phyloP scores from a whole-genome alignment of 345 rosid genomes.

The Salix arbutifolia region DNA sequence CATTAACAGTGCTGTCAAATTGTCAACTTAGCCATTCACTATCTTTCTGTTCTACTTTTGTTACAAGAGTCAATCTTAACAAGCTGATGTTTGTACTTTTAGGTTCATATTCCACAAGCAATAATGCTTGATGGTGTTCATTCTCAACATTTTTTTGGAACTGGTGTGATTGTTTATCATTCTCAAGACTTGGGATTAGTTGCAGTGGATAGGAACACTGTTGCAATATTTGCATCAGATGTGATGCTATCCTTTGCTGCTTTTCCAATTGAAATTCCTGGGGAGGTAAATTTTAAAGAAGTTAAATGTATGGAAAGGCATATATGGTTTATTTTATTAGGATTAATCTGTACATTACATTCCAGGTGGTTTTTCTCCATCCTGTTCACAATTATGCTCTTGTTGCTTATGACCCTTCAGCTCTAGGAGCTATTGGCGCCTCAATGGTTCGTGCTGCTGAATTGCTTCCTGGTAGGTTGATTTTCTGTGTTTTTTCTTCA shows the following conservation, averaged over 20 bases:
- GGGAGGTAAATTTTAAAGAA: slow-evolving; percentile 55
- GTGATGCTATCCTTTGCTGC: slow-evolving; percentile 96
- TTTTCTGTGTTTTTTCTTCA: not conserved
- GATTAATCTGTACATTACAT: slow-evolving; percentile 19
- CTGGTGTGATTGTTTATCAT: slow-evolving; percentile 87
- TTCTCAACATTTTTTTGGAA: slow-evolving; percentile 78
- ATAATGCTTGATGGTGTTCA: slow-evolving; percentile 92
- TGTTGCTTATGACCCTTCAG: slow-evolving; percentile 85
- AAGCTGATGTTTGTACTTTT: slow-evolving; percentile 9
- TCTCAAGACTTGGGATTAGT: slow-evolving; percentile 85
- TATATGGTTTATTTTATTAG: not conserved
- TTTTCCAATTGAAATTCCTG: slow-evolving; percentile 94
- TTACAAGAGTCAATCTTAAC: too few relatives aligned
- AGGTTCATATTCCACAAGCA: slow-evolving; percentile 95
- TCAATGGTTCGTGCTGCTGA: slow-evolving; percentile 81
- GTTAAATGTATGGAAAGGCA: not conserved
- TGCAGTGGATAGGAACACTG: slow-evolving; percentile 89
- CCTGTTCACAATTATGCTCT: slow-evolving; percentile 94
- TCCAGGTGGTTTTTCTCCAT: slow-evolving; percentile 93
- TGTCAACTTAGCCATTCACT: too few relatives aligned
- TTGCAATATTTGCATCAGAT: slow-evolving; percentile 76
- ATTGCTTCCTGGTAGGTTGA: slow-evolving; percentile 70
- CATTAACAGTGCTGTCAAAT: too few relatives aligned
- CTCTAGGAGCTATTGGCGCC: slow-evolving; percentile 63
- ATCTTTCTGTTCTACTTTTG: too few relatives aligned